Percentiles rank a stretch among this genome's conserved stretches.
These are phyloP conservation scores for Alternaria atra DNA, from an alignment of 2,329 filamentous ascomycete species.

Conservation along the genomic window DNA sequence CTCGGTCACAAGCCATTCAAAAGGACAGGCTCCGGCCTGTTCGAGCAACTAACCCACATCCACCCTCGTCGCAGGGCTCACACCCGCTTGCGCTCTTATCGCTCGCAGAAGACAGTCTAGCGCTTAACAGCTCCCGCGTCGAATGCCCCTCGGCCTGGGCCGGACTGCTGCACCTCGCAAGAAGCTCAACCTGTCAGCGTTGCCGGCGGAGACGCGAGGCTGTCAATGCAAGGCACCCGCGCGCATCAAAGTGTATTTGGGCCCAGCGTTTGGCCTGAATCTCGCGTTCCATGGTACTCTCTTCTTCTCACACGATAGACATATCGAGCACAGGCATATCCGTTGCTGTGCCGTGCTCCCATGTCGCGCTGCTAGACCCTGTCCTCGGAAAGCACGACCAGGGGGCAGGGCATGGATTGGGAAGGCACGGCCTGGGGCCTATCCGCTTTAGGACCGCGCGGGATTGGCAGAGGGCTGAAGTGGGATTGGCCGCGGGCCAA, in stretches of 20 bases:
- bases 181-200: neutral
- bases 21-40: conserved; percentile 14
- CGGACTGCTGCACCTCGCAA: conserved; percentile 11
- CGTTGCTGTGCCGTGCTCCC: conserved; percentile 12
- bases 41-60: conserved; percentile 28
- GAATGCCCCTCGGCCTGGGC: conserved; percentile 16
- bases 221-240: conserved; percentile 22
- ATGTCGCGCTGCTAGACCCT: conserved; percentile 18
- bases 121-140: conserved; percentile 25
- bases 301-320: neutral
- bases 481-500: neutral
- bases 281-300: neutral
- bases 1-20: conserved; percentile 20
- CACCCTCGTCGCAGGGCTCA: conserved; percentile 27
- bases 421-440: conserved; percentile 25
- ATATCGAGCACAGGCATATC: conserved; percentile 6
- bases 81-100: conserved; percentile 37
- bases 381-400: conserved; percentile 19
- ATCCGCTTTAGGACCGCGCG: conserved; percentile 23
- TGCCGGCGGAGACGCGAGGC: conserved; percentile 1
- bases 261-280: neutral
- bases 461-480: conserved; percentile 5
- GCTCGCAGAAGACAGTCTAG: conserved; percentile 27
- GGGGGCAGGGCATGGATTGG: conserved; percentile 26
- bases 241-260: neutral